phyloP scores from a whole-genome alignment of 164 flowering plant genomes.

The Umbellularia californica region DNA sequence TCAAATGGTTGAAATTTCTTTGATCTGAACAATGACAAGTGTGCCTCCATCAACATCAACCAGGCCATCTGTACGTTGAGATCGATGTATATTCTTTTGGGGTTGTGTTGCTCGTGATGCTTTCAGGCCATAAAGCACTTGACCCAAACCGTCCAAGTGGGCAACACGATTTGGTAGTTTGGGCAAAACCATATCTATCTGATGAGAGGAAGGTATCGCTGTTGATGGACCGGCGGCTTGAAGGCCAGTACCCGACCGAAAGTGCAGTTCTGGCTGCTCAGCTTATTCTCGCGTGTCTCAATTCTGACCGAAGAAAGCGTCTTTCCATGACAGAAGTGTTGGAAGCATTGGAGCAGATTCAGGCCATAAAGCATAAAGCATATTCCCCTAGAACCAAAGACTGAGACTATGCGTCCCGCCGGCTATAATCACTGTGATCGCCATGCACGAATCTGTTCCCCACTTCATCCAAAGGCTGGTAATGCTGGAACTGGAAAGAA shows the following conservation, averaged over 20 bases:
- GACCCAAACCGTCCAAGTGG: constrained; percentile 64
- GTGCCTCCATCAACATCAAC: not conserved
- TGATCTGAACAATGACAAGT: not conserved
- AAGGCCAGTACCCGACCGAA: constrained; percentile 49
- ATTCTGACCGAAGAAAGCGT: constrained; percentile 46
- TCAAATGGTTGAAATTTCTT: not conserved
- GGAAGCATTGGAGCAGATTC: constrained; percentile 44
- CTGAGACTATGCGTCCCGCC: no score
- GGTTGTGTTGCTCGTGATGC: constrained; percentile 70
- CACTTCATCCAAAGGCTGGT: no score
- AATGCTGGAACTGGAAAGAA: not conserved
- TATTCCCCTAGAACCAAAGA: constrained; percentile 27
- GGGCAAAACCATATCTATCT: constrained; percentile 56
- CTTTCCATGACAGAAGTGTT: constrained; percentile 80
- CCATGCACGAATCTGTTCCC: not conserved
- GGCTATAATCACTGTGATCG: not conserved
- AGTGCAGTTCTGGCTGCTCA: constrained; percentile 50
- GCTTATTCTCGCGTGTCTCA: constrained; percentile 58
- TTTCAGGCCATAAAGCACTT: constrained; percentile 54
- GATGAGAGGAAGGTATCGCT: constrained; percentile 33
- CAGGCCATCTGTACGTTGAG: constrained; percentile 85
- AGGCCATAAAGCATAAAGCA: constrained; percentile 32
- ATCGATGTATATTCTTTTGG: constrained; percentile 90
- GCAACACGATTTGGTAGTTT: constrained; percentile 54
- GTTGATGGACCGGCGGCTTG: constrained; percentile 56